These are phyloP conservation scores for Plasmodium inui DNA, from an alignment of 169 alveolate species.

Conservation along the genomic window DNA sequence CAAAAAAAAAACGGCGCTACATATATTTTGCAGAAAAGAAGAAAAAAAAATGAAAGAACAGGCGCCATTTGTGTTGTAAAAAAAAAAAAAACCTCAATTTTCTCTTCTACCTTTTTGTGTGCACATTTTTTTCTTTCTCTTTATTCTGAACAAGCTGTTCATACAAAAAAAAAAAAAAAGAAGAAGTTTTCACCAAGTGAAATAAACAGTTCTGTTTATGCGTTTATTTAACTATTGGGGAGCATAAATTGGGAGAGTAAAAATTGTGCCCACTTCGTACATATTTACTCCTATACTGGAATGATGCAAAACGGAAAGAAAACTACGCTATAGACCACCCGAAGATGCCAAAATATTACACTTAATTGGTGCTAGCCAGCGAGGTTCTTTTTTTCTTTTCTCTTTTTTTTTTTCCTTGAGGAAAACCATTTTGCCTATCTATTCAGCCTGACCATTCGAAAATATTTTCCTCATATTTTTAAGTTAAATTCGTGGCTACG, in stretches of 20 bases:
- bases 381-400: background rate
- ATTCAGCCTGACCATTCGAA: slow-evolving; percentile 6
- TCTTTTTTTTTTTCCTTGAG: background rate
- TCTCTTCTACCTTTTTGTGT: slow-evolving; percentile 7
- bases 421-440: background rate
- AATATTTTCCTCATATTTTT: slow-evolving; percentile 6
- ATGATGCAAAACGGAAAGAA: background rate
- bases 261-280: background rate
- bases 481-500: background rate
- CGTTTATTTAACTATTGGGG: background rate
- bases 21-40: background rate
- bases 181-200: background rate
- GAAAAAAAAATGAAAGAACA: slow-evolving; percentile 7
- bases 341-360: background rate
- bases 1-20: background rate
- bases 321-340: background rate
- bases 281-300: background rate
- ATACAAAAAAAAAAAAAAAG: background rate
- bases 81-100: background rate
- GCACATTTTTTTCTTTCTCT: slow-evolving; percentile 15
- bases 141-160: background rate
- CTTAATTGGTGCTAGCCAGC: background rate
- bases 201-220: background rate
- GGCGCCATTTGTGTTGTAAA: background rate
- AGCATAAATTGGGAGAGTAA: slow-evolving; percentile 4